phyloP scores from a whole-genome alignment of 139 green algal species.

The Spirogloea muscicola region DNA sequence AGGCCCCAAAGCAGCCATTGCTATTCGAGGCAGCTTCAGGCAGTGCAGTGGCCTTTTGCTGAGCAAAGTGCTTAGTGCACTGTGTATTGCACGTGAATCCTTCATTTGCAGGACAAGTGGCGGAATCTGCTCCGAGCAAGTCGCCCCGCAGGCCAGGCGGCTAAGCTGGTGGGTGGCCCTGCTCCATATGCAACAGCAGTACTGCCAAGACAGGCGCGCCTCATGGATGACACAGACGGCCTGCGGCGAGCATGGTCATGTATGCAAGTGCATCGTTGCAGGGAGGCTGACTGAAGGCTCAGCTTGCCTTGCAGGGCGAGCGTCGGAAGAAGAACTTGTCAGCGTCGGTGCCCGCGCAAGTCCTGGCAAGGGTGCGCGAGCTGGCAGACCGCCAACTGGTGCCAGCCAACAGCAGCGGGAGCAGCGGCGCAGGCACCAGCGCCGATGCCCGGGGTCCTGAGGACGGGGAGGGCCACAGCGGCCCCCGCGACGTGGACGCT shows the following conservation, averaged over 20 bases:
- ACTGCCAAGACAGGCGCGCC: not conserved
- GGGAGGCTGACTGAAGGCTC: not conserved
- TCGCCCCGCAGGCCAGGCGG: not conserved
- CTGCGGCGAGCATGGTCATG: too few species aligned
- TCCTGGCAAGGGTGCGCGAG: constrained; percentile 30
- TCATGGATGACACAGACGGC: not conserved
- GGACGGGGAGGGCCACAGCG: too few species aligned
- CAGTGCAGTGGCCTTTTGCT: constrained; percentile 11
- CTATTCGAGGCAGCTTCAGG: not conserved
- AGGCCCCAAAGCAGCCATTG: too few species aligned
- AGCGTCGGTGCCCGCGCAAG: constrained; percentile 6
- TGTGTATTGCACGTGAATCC: not conserved
- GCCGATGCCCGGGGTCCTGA: too few species aligned
- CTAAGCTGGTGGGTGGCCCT: constrained; percentile 2
- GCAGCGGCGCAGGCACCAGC: too few species aligned
- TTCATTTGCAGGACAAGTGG: constrained; percentile 79
- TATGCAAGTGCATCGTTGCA: too few species aligned
- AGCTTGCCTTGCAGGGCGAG: not conserved
- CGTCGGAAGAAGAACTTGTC: constrained; percentile 14
- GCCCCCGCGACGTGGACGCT: too few species aligned
- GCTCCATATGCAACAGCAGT: not conserved
- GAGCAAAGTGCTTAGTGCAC: not conserved
- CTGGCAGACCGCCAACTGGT: constrained; percentile 11
- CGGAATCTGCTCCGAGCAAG: constrained; percentile 63
- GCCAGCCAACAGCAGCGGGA: too few species aligned